Percentiles rank a stretch among this genome's conserved stretches.
These are phyloP conservation scores for Zea luxurians DNA, from an alignment of 176 grass and related monocot species.

Conservation along the genomic window DNA sequence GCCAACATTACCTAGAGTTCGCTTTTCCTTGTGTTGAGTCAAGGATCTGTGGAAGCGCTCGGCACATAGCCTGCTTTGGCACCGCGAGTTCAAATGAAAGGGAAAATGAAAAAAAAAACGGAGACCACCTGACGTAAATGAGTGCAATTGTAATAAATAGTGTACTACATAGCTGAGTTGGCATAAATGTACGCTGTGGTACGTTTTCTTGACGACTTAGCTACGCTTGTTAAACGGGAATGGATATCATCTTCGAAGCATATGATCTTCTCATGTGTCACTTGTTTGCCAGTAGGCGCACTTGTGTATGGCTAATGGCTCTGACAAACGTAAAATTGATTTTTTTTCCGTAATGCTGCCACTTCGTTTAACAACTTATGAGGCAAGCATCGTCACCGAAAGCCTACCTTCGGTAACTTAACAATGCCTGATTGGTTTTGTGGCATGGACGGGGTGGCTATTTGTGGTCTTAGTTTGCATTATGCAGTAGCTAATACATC, in stretches of 20 bases:
- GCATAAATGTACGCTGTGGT: not conserved
- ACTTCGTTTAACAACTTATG: too few species aligned
- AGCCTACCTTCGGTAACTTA: too few species aligned
- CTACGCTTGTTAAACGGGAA: not conserved
- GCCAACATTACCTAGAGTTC: not conserved
- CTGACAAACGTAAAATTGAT: too few species aligned
- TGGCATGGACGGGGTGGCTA: too few species aligned
- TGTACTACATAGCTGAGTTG: conserved; percentile 1
- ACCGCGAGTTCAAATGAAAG: not conserved
- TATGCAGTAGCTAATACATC: too few species aligned
- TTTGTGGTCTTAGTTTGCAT: too few species aligned
- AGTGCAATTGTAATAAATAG: conserved; percentile 13
- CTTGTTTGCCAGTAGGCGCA: not conserved
- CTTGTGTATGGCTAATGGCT: too few species aligned
- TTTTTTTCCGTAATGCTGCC: too few species aligned
- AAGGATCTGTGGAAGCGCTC: not conserved
- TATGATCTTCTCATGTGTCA: not conserved
- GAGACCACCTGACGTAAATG: not conserved
- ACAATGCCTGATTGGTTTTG: too few species aligned
- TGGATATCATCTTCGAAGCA: not conserved
- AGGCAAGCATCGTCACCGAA: too few species aligned
- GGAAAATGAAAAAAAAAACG: not conserved
- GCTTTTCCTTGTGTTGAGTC: not conserved
- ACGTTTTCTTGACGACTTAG: not conserved
- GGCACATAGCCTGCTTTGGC: not conserved